Conservation (phyloP, 345 rosid species). For the Eucalyptus microcorys region DNA sequence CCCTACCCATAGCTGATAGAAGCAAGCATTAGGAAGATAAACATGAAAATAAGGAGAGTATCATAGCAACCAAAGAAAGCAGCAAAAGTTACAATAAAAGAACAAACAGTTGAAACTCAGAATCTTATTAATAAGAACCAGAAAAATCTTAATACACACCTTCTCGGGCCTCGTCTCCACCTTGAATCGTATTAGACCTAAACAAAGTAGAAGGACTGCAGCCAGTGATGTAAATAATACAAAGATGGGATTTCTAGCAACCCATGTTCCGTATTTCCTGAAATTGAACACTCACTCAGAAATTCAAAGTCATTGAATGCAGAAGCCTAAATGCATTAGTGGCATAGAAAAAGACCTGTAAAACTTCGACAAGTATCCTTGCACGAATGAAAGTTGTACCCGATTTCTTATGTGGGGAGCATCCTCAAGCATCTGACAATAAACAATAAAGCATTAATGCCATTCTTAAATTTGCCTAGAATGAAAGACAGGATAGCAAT, state of each 20-base stretch:
- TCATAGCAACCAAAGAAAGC: neutral
- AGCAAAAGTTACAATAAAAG: neutral
- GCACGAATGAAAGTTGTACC: slow-evolving; percentile 71
- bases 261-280: slow-evolving; percentile 93
- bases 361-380: slow-evolving; percentile 79
- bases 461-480: neutral
- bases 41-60: neutral
- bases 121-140: neutral
- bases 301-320: neutral
- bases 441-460: neutral
- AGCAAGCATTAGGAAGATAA: neutral
- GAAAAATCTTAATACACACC: slow-evolving; percentile 19
- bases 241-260: slow-evolving; percentile 76
- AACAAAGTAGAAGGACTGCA: slow-evolving; percentile 65
- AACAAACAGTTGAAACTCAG: neutral
- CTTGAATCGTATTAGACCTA: slow-evolving; percentile 81
- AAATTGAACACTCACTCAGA: neutral
- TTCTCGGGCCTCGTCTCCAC: slow-evolving; percentile 98
- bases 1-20: slow-evolving; percentile 93
- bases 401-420: slow-evolving; percentile 48
- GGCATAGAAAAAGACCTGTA: slow-evolving; percentile 46
- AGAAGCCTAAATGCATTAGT: neutral
- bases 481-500: neutral
- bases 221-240: slow-evolving; percentile 56
- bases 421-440: slow-evolving; percentile 51